Evolutionary conservation across 1,139 yeast species (phyloP).

Genomic region (Scheffersomyces lignicola): DNA sequence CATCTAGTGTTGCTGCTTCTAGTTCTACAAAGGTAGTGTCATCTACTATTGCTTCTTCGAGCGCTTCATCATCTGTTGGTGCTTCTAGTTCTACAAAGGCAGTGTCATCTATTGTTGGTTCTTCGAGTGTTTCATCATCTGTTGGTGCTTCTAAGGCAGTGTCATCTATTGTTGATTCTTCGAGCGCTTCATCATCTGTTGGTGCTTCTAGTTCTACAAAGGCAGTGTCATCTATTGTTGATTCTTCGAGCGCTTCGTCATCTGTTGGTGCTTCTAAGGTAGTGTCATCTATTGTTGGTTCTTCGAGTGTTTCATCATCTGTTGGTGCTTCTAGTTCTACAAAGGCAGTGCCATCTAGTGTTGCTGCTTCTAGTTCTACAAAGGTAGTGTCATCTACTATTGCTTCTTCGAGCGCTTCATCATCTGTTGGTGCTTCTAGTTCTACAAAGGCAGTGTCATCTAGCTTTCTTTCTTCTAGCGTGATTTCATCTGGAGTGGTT

Average conservation of each 20-base stretch:
- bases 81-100: not conserved
- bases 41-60: not conserved
- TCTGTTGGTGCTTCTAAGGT: not conserved
- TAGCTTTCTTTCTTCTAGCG: not conserved
- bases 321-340: not conserved
- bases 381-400: not conserved
- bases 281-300: not conserved
- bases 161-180: not conserved
- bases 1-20: conserved; percentile 1
- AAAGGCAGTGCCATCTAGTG: not conserved
- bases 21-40: not conserved
- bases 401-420: not conserved
- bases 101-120: not conserved
- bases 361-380: not conserved
- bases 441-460: not conserved
- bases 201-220: not conserved
- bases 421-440: not conserved
- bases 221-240: not conserved
- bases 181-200: not conserved
- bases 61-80: not conserved
- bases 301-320: not conserved
- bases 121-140: not conserved
- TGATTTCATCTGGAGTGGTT: no score
- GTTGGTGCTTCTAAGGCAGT: not conserved
- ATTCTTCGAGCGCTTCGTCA: conserved; percentile 1